Base-by-base conservation (phyloP, 1,139 yeast species). In the Nakaseomyces glabratus region DNA sequence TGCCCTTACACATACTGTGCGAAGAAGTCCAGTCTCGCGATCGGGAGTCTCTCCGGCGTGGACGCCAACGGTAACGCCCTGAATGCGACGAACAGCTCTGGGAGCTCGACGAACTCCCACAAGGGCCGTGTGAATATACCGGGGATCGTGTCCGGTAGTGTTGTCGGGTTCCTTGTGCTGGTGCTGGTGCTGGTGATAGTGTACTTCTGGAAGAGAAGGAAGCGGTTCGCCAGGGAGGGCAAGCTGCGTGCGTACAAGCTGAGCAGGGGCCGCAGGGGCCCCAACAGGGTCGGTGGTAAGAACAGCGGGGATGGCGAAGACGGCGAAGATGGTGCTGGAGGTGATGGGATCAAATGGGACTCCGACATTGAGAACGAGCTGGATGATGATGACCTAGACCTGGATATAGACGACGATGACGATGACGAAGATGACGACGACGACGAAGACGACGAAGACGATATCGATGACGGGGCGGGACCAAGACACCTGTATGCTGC, bases 1-100 rank as follows among this genome's bases (percentile, higher is more conserved):
- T 81, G 93, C 57, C 71, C 86, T 0, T 52, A 57, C 12, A 66
- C 69, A n/a, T 66, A 65, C 44, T 80, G 88, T 55, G 58, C 61
- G 2, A 49, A 48, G n/a, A 42, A 48, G 30, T 7, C 32, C 14
- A 36, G 41, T 4, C 37, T 44, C 6, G 35, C 41, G 25, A 15
- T 43, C 11, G 36, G 30, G 18, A 36, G 34, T 18, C 25, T 43
- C 3, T 24, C 39, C 8, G 34, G 35, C 14, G 28, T 24, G 10
- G 28, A 24, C 28, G 18, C 28, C 2, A 24, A 24, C 7, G 28
- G 28, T 14, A 30, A 28, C 21, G 26, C 38, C 15, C 30, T 41
- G 3, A 25, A 20, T 32, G 34, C 20, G 45, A 57, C 6, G 11
- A 29, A 29, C 33, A 6, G n/a, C 11, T 14, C 25, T 6, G 20